Evolutionary conservation across 345 rosid species (phyloP), one percentile per base, ranked within the genome.

Genomic region (Arabidopsis suecica): DNA sequence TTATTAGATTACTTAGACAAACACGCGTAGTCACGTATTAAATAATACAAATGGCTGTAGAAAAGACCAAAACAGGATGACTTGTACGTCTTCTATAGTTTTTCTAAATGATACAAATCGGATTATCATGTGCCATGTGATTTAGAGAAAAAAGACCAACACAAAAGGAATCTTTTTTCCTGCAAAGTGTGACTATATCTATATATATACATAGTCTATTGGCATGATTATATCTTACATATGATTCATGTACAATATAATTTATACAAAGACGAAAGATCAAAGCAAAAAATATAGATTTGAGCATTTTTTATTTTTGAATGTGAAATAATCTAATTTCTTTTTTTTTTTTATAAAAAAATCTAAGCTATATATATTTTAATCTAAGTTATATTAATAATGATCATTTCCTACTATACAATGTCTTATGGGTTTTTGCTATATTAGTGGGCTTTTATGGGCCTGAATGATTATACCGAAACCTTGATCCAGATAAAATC

Each of bases 121-220:
- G 65, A 62, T 69, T 54, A 68, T 44, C 65, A 69, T 69, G 80
- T 69, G 80, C 75, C 80, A 69, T 44, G 75, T 76, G 80, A 47
- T 12, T 9, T n/a, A 75, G 30, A 59, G 49, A 23, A 12, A 69
- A 61, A 34, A 42, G 30, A 61, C 25, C 30, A 51, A 33, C 65
- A 54, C 75, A 28, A 61, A 53, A 25, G 44, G 80, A 69, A 69
- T 76, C 36, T 69, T 4, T 53, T 47, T 69, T 30, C 69, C 59
- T 76, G 18, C 13, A 61, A 76, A 68, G 64, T 61, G 9, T 45
- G 18, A 2, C 32, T 20, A 45, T 2, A 66, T 50, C 54, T 40
- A 60, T 60, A 38, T 20, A 45, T 2, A 66, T 50, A 45, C 30
- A 60, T 60, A 38, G 7, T 53, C 23, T 33, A 51, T 61, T 69